These are phyloP conservation scores for Plasmodium malariae DNA, from an alignment of 169 alveolate species.

Conservation along the genomic window DNA sequence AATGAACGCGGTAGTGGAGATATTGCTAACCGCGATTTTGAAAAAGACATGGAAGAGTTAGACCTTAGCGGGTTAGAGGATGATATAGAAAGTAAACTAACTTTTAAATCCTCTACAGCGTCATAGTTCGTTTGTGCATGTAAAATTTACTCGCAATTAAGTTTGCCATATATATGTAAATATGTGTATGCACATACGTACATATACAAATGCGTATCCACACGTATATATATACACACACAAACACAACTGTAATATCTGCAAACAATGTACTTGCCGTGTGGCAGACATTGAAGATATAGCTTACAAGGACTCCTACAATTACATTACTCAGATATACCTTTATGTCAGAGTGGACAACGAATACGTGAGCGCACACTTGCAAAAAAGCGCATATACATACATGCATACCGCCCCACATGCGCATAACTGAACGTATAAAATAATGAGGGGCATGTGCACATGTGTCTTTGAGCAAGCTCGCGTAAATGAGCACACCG, in stretches of 20 bases:
- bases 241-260: neutral
- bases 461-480: too few relatives aligned
- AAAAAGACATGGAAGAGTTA: slow-evolving; percentile 53
- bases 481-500: too few relatives aligned
- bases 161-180: too few relatives aligned
- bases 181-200: neutral
- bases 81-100: slow-evolving; percentile 33
- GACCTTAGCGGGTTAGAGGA: slow-evolving; percentile 62
- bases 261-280: neutral
- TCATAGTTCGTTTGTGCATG: neutral
- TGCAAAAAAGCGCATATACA: neutral
- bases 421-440: too few relatives aligned
- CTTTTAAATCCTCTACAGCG: neutral
- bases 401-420: neutral
- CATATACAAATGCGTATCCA: neutral
- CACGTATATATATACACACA: neutral
- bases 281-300: slow-evolving; percentile 38
- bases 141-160: too few relatives aligned
- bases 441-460: too few relatives aligned
- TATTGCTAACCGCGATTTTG: slow-evolving; percentile 23
- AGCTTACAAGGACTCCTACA: slow-evolving; percentile 29
- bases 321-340: slow-evolving; percentile 23
- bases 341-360: slow-evolving; percentile 32
- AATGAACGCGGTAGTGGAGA: neutral
- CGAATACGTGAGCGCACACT: slow-evolving; percentile 22